Conservation (phyloP, 139 green algal species). For the Coelastrella sp. region DNA sequence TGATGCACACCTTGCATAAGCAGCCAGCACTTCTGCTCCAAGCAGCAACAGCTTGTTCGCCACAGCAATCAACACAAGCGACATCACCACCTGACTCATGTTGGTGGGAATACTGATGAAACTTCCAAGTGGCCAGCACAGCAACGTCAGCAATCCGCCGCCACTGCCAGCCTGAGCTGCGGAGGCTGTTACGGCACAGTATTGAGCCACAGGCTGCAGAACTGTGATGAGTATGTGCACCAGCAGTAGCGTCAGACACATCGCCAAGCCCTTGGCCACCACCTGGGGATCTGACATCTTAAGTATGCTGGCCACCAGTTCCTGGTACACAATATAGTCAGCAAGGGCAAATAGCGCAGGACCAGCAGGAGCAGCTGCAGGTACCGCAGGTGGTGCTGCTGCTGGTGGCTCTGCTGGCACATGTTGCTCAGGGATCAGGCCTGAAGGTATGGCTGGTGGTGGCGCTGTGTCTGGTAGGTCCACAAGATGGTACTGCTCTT, state of each 20-base stretch:
- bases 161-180: not conserved
- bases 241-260: constrained; percentile 15
- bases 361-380: not conserved
- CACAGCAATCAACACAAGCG: constrained; percentile 32
- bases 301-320: constrained; percentile 30
- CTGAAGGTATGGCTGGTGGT: constrained; percentile 6
- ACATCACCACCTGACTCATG: constrained; percentile 10
- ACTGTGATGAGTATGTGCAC: not conserved
- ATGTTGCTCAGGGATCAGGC: not conserved
- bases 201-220: not conserved
- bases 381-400: not conserved
- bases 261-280: constrained; percentile 33
- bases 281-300: constrained; percentile 6
- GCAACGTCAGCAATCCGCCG: not conserved
- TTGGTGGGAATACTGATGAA: constrained; percentile 24
- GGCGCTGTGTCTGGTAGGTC: constrained; percentile 32
- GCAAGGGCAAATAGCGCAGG: constrained; percentile 24
- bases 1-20: constrained; percentile 36
- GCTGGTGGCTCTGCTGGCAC: not conserved
- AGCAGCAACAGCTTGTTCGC: constrained; percentile 39
- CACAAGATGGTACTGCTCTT: constrained; percentile 26
- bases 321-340: constrained; percentile 37
- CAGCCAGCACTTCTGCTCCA: constrained; percentile 3
- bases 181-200: not conserved
- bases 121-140: constrained; percentile 32